These are phyloP conservation scores for Xylaria sp. DNA, from an alignment of 2,329 filamentous ascomycete genomes.

Conservation along the genomic window DNA sequence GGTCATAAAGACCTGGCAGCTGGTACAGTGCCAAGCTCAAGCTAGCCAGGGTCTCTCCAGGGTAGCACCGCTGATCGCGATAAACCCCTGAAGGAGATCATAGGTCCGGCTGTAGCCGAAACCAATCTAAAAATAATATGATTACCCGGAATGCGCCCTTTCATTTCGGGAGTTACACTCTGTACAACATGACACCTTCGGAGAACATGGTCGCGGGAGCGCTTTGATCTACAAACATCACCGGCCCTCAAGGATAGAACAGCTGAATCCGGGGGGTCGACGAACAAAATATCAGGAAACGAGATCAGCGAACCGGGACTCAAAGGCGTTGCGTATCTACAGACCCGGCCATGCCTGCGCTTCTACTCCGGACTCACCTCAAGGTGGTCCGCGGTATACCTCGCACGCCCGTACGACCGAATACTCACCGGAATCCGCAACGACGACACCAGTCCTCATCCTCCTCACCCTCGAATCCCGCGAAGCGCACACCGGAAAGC, in stretches of 20 bases:
- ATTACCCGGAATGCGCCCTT: constrained; percentile 17
- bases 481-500: neutral
- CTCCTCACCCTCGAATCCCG: neutral
- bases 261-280: neutral
- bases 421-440: constrained; percentile 18
- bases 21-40: neutral
- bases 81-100: constrained; percentile 13
- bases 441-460: constrained; percentile 42
- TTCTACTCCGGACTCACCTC: constrained; percentile 40
- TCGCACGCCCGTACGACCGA: constrained; percentile 34
- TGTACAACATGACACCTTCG: constrained; percentile 6
- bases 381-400: constrained; percentile 20
- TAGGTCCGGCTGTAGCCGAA: constrained; percentile 14
- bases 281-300: neutral
- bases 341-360: constrained; percentile 22
- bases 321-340: neutral
- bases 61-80: constrained; percentile 7
- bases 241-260: constrained; percentile 3
- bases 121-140: constrained; percentile 21
- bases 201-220: neutral
- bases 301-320: constrained; percentile 1
- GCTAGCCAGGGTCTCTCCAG: constrained; percentile 1
- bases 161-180: neutral
- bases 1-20: neutral
- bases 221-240: neutral